phyloP scores from a whole-genome alignment of 306 rosid species.

The Malus orientalis region DNA sequence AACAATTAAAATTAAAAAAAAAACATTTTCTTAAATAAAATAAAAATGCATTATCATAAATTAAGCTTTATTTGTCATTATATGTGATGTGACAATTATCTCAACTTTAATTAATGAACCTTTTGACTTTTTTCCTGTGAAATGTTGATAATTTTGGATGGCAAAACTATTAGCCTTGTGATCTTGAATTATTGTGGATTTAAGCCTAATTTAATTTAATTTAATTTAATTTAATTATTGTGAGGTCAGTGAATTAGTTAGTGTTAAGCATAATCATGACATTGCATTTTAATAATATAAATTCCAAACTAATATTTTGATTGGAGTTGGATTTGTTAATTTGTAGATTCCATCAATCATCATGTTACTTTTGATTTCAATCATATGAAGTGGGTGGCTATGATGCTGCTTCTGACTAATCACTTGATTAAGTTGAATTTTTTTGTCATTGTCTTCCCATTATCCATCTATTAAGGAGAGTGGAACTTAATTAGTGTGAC shows the following conservation, averaged over 20 bases:
- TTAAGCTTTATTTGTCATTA: background rate
- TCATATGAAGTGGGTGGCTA: constrained; percentile 10
- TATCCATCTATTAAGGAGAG: background rate
- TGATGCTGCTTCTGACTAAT: constrained; percentile 5
- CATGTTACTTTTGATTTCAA: constrained; percentile 20
- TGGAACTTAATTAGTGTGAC: background rate
- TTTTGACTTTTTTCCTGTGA: constrained; percentile 11
- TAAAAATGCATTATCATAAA: background rate
- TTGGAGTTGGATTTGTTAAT: background rate
- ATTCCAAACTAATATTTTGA: background rate
- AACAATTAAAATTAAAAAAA: background rate
- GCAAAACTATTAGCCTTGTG: constrained; percentile 19
- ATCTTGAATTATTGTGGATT: constrained; percentile 15
- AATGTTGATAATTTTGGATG: constrained; percentile 17
- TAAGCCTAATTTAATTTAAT: constrained; percentile 4
- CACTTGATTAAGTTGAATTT: background rate
- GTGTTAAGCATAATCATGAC: constrained; percentile 45
- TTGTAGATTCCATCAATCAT: constrained; percentile 6
- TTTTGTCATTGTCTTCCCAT: background rate
- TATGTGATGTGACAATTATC: constrained; percentile 23
- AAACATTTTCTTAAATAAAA: background rate
- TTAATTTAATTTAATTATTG: constrained; percentile 9
- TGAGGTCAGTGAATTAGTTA: constrained; percentile 9
- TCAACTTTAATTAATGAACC: constrained; percentile 23
- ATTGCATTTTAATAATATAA: constrained; percentile 8